A percentile compares a stretch with the other conserved stretches of the same genome.
Evolutionary conservation across 2,329 filamentous ascomycete species (phyloP).

Genomic region (Cladosporium sp.): DNA sequence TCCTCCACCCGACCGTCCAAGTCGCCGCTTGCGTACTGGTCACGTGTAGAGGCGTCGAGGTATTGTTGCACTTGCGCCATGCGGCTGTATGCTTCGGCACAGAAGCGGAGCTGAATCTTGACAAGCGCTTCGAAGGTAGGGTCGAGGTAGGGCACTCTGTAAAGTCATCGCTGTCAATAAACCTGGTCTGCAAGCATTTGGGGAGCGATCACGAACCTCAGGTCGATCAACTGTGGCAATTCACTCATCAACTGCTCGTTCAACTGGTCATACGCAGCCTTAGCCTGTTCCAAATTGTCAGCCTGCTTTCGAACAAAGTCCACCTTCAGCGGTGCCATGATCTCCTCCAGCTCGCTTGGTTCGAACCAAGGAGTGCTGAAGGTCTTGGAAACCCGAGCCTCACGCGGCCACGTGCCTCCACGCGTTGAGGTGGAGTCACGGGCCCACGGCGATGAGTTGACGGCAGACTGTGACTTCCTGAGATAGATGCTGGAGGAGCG

Average conservation of each 20-base stretch:
- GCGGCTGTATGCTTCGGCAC: constrained; percentile 90
- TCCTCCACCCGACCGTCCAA: constrained; percentile 89
- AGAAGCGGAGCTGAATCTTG: constrained; percentile 97
- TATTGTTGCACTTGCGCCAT: constrained; percentile 98
- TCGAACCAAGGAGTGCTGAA: constrained; percentile 24
- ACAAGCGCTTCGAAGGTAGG: constrained; percentile 96
- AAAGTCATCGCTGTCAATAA: no score
- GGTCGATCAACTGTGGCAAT: constrained; percentile 89
- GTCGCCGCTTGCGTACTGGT: constrained; percentile 91
- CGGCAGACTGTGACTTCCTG: neutral
- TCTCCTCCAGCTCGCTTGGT: constrained; percentile 28
- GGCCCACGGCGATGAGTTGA: neutral
- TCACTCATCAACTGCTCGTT: constrained; percentile 94
- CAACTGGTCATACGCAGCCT: constrained; percentile 86
- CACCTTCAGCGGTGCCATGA: constrained; percentile 26
- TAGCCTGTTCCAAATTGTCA: constrained; percentile 48
- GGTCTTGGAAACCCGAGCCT: neutral
- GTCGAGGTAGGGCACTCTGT: constrained; percentile 80
- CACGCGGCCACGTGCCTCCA: constrained; percentile 9
- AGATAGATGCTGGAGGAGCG: constrained; percentile 4
- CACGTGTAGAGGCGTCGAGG: constrained; percentile 86
- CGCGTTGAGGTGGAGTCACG: constrained; percentile 13
- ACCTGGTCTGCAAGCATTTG: no score
- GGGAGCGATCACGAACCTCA: constrained; percentile 46
- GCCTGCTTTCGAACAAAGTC: constrained; percentile 25